phyloP scores from a whole-genome alignment of 768 basidiomycete genomes.

The Lentinus tigrinus region DNA sequence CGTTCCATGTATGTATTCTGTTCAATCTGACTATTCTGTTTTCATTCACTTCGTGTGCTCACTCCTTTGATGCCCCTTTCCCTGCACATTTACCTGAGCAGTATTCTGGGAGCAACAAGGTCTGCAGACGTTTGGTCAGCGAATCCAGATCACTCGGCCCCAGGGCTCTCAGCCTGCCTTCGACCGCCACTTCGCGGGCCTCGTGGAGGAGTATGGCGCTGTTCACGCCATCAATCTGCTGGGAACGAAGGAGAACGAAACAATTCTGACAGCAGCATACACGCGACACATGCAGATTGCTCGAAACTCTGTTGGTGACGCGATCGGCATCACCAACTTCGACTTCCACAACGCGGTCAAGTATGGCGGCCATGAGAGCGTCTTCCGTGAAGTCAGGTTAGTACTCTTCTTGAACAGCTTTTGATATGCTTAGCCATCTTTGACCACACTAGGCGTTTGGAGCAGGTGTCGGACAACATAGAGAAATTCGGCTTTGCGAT shows the following conservation, averaged over 20 bases:
- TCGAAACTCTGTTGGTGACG: slow-evolving; percentile 58
- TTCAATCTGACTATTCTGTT: neutral
- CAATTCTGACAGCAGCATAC: slow-evolving; percentile 80
- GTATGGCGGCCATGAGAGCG: slow-evolving; percentile 83
- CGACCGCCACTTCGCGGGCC: slow-evolving; percentile 85
- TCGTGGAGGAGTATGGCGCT: slow-evolving; percentile 82
- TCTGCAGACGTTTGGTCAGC: slow-evolving; percentile 89
- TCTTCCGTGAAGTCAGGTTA: slow-evolving; percentile 71
- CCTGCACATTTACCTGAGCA: slow-evolving; percentile 28
- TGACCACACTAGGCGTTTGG: slow-evolving; percentile 47
- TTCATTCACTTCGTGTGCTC: neutral
- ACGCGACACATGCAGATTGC: slow-evolving; percentile 74
- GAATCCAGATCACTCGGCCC: slow-evolving; percentile 93
- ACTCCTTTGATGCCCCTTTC: slow-evolving; percentile 1
- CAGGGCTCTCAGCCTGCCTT: slow-evolving; percentile 97
- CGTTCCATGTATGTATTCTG: slow-evolving; percentile 79
- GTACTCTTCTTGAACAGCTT: neutral
- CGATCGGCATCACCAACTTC: slow-evolving; percentile 80
- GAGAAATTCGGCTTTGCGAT: slow-evolving; percentile 87
- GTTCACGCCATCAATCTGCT: slow-evolving; percentile 90
- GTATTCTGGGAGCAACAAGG: slow-evolving; percentile 99
- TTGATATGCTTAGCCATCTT: neutral
- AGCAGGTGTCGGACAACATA: slow-evolving; percentile 57
- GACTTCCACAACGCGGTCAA: slow-evolving; percentile 90
- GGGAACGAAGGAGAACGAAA: slow-evolving; percentile 90